These are phyloP conservation scores for Wickerhamiella spandovensis DNA, from an alignment of 805 yeast species.

Conservation along the genomic window DNA sequence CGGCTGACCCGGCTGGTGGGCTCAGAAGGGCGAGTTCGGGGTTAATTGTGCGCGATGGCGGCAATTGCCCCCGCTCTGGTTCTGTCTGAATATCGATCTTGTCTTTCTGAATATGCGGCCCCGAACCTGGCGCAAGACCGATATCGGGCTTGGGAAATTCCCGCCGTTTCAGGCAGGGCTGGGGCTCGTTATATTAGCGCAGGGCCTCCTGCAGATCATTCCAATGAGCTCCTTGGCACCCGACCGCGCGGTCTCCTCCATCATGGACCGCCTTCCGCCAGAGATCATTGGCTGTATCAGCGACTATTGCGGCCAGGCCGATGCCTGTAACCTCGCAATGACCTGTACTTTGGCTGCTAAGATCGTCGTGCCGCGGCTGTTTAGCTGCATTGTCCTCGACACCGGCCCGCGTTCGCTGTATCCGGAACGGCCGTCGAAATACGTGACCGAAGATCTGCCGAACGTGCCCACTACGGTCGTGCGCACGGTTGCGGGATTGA, in stretches of 20 bases:
- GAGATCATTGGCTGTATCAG: slow-evolving; percentile 20
- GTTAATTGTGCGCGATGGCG: too few species aligned
- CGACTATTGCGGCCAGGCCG: slow-evolving; percentile 22
- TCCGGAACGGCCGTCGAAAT: slow-evolving; percentile 5
- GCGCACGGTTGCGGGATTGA: slow-evolving; percentile 23
- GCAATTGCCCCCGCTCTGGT: too few species aligned
- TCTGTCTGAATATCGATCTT: not conserved
- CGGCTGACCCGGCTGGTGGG: too few species aligned
- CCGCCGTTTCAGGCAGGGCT: not conserved
- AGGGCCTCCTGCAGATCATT: not conserved
- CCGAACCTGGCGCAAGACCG: too few species aligned
- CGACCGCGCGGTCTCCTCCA: not conserved
- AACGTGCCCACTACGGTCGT: slow-evolving; percentile 16
- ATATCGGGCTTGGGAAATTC: not conserved
- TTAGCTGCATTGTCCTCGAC: slow-evolving; percentile 22
- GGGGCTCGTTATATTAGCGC: not conserved
- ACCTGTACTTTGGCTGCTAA: slow-evolving; percentile 16
- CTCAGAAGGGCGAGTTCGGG: too few species aligned
- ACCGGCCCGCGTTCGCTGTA: slow-evolving; percentile 20
- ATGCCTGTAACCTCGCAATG: slow-evolving; percentile 21
- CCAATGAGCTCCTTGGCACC: not conserved
- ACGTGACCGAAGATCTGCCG: not conserved
- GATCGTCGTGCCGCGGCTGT: slow-evolving; percentile 18
- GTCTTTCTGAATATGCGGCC: too few species aligned
- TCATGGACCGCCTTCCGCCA: slow-evolving; percentile 15